phyloP scores from a whole-genome alignment of 2,329 filamentous ascomycete genomes.

The Pyrenophora tritici-repentis region DNA sequence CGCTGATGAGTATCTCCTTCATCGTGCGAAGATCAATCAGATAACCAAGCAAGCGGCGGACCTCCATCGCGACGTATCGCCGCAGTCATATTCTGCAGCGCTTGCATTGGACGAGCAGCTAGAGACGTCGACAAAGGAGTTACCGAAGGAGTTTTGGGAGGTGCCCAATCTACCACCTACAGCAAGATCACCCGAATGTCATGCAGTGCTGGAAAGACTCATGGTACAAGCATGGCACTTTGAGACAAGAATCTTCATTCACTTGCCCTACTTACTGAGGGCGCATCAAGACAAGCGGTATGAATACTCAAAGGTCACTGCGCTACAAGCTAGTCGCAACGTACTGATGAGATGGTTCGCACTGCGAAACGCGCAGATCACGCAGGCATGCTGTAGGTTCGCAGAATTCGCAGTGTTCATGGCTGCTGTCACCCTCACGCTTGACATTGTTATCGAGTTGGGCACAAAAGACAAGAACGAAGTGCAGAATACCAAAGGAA shows the following conservation, averaged over 20 bases:
- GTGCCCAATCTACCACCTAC: constrained; percentile 44
- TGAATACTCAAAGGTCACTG: constrained; percentile 44
- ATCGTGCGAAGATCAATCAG: constrained; percentile 31
- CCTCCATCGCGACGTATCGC: constrained; percentile 36
- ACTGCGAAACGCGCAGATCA: constrained; percentile 41
- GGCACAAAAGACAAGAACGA: constrained; percentile 40
- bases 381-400: constrained; percentile 42
- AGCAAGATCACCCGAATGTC: constrained; percentile 37
- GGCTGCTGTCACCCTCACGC: constrained; percentile 40
- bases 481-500: constrained; percentile 41
- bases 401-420: constrained; percentile 44
- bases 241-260: constrained; percentile 43
- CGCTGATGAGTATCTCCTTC: constrained; percentile 23
- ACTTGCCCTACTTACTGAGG: constrained; percentile 42
- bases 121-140: constrained; percentile 35
- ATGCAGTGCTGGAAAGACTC: constrained; percentile 33
- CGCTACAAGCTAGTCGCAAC: constrained; percentile 42
- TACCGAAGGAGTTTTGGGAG: constrained; percentile 44
- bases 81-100: constrained; percentile 40
- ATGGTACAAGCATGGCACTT: constrained; percentile 46
- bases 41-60: constrained; percentile 35
- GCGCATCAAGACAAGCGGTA: constrained; percentile 39
- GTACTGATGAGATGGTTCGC: constrained; percentile 46
- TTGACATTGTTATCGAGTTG: constrained; percentile 46
- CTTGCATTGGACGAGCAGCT: constrained; percentile 41